Evolutionary conservation across 2,329 filamentous ascomycete species (phyloP).

Genomic region (Fusarium kyushuense): DNA sequence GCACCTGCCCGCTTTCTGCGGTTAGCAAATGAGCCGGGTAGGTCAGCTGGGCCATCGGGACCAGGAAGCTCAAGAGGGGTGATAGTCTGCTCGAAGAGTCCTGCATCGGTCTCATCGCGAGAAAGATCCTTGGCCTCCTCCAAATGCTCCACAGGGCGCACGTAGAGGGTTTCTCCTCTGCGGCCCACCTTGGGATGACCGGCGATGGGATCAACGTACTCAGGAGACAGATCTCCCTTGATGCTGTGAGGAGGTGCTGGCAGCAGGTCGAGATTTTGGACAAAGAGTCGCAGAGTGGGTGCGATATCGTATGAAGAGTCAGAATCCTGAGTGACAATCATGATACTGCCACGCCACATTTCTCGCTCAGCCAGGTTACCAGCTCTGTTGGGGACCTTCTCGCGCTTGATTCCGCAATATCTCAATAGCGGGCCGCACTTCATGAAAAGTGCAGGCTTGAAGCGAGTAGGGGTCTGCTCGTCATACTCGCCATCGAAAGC

Average conservation of each 20-base stretch:
- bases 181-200: slow-evolving; percentile 88
- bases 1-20: slow-evolving; percentile 65
- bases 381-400: slow-evolving; percentile 60
- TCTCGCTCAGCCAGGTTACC: slow-evolving; percentile 68
- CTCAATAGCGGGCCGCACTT: slow-evolving; percentile 91
- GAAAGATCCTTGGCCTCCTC: slow-evolving; percentile 84
- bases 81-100: slow-evolving; percentile 79
- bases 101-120: slow-evolving; percentile 80
- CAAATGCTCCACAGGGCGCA: slow-evolving; percentile 88
- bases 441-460: slow-evolving; percentile 85
- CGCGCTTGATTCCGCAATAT: slow-evolving; percentile 83
- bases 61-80: slow-evolving; percentile 63
- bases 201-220: slow-evolving; percentile 90
- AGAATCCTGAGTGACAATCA: slow-evolving; percentile 93
- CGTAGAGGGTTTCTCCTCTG: slow-evolving; percentile 86
- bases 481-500: slow-evolving; percentile 77
- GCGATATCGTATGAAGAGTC: slow-evolving; percentile 84
- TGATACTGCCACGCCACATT: slow-evolving; percentile 91
- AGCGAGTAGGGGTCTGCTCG: slow-evolving; percentile 75
- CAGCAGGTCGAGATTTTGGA: slow-evolving; percentile 85
- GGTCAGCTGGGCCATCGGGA: slow-evolving; percentile 59
- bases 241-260: slow-evolving; percentile 81
- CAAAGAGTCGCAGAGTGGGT: slow-evolving; percentile 85
- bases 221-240: slow-evolving; percentile 74
- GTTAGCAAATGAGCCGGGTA: slow-evolving; percentile 65